phyloP scores from a whole-genome alignment of 78 protist genomes.

The Pigoraptor vietnamica region DNA sequence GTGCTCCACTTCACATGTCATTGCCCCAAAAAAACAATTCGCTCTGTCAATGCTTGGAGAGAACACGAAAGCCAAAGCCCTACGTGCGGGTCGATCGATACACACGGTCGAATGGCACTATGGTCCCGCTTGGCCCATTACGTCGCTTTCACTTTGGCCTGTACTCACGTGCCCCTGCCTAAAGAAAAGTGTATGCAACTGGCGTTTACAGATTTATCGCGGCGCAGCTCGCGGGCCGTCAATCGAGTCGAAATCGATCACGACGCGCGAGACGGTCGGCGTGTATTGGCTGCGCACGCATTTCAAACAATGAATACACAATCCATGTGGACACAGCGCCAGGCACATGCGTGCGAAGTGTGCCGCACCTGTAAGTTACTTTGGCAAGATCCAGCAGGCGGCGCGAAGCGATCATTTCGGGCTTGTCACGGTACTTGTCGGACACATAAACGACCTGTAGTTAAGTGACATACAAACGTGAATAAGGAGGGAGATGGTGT shows the following conservation, averaged over 20 bases:
- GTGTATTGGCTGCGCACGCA: not conserved
- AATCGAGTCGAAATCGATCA: not conserved
- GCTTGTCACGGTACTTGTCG: slow-evolving; percentile 51
- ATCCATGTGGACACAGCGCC: too few relatives aligned
- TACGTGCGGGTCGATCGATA: too few relatives aligned
- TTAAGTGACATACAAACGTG: not conserved
- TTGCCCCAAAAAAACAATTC: too few relatives aligned
- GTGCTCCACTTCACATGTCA: too few relatives aligned
- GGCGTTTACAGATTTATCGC: too few relatives aligned
- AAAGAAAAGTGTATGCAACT: too few relatives aligned
- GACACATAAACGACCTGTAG: not conserved
- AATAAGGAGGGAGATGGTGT: not conserved
- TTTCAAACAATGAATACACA: not conserved
- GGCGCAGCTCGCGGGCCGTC: not conserved
- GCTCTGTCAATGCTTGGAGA: too few relatives aligned
- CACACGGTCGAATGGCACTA: too few relatives aligned
- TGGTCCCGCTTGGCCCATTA: too few relatives aligned
- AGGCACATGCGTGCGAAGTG: not conserved
- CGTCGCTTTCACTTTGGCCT: too few relatives aligned
- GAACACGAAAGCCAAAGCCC: too few relatives aligned
- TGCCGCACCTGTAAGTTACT: not conserved
- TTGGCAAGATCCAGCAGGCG: slow-evolving; percentile 55
- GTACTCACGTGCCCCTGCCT: too few relatives aligned
- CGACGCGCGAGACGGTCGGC: not conserved
- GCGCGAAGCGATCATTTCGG: slow-evolving; percentile 34